A percentile compares a stretch with the other conserved stretches of the same genome.
Conservation (phyloP, 305 asterid species). For the Euphrasia arctica region DNA sequence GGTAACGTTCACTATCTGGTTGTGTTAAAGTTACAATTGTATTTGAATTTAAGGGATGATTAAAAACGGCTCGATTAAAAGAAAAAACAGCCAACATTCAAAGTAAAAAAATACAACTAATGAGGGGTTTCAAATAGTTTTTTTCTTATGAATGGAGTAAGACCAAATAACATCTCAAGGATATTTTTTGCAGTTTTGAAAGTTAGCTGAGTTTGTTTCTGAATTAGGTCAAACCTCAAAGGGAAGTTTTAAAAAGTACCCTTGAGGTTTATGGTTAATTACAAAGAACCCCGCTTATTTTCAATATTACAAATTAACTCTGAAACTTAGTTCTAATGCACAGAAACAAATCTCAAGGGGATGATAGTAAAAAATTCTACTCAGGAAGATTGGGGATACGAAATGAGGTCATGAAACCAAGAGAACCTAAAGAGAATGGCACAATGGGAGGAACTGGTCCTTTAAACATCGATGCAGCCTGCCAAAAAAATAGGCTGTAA, state of each 20-base stretch:
- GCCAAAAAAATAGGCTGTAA: constrained; percentile 26
- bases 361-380: neutral
- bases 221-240: too few species aligned
- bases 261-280: neutral
- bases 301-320: neutral
- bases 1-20: constrained; percentile 65
- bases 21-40: constrained; percentile 35
- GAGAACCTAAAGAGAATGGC: constrained; percentile 75
- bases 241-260: too few species aligned
- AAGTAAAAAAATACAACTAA: too few species aligned
- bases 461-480: constrained; percentile 83
- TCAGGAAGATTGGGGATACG: constrained; percentile 46
- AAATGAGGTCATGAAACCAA: constrained; percentile 80
- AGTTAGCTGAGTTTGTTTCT: too few species aligned
- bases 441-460: constrained; percentile 81
- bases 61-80: too few species aligned
- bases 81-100: too few species aligned
- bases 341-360: too few species aligned
- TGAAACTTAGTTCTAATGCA: neutral
- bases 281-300: neutral
- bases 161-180: too few species aligned
- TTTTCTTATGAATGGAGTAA: too few species aligned
- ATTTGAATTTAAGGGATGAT: too few species aligned
- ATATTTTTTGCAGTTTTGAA: too few species aligned
- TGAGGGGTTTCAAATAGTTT: too few species aligned